Conservation (phyloP, 345 rosid genomes). For the Salix viminalis region DNA sequence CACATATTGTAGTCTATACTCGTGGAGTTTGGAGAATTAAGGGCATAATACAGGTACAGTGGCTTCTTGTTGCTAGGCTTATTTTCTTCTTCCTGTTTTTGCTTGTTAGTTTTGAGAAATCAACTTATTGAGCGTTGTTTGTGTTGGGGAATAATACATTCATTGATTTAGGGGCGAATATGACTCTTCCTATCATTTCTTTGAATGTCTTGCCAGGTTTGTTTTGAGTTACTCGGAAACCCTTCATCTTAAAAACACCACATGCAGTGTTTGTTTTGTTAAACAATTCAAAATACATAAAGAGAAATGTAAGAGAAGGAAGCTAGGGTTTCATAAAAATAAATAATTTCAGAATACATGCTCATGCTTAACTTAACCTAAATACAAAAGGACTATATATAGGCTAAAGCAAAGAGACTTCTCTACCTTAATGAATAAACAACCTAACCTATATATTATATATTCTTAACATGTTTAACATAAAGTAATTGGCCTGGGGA, state of each 20-base stretch:
- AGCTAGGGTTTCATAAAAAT: too few species aligned
- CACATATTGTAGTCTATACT: constrained; percentile 69
- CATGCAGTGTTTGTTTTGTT: background rate
- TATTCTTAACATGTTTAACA: background rate
- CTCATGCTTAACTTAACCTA: too few species aligned
- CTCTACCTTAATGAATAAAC: too few species aligned
- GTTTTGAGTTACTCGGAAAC: background rate
- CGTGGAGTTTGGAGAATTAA: constrained; percentile 98
- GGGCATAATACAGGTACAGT: constrained; percentile 89
- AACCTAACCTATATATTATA: too few species aligned
- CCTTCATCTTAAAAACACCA: background rate
- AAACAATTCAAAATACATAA: too few species aligned
- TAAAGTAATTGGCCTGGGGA: background rate
- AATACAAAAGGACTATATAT: too few species aligned
- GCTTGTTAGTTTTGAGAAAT: constrained; percentile 2
- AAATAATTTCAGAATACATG: too few species aligned
- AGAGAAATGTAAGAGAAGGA: too few species aligned
- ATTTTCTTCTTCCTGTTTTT: background rate
- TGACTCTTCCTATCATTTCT: background rate
- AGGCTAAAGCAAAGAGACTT: too few species aligned
- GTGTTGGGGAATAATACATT: background rate
- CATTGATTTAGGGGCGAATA: background rate
- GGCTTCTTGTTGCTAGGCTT: background rate
- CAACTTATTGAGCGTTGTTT: background rate
- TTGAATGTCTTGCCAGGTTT: background rate